phyloP scores from a whole-genome alignment of 2,329 filamentous ascomycete genomes.

The Akanthomyces muscarius region DNA sequence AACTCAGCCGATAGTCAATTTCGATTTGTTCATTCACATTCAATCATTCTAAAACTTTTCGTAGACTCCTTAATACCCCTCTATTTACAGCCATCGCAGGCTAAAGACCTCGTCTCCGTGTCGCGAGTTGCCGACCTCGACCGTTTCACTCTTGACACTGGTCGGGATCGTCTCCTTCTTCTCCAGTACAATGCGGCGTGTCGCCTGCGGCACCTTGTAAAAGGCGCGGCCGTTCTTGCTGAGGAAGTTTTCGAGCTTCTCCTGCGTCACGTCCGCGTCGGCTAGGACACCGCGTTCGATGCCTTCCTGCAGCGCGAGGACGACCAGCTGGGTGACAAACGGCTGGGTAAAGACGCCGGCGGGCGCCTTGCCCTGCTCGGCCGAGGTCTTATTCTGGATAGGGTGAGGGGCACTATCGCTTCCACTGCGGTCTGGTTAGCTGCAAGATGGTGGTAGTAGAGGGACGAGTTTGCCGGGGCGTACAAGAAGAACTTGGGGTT shows the following conservation, averaged over 20 bases:
- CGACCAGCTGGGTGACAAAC: constrained; percentile 60
- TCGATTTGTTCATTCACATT: background rate
- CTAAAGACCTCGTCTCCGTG: constrained; percentile 40
- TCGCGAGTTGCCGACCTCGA: constrained; percentile 43
- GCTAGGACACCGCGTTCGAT: constrained; percentile 49
- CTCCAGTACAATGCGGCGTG: constrained; percentile 34
- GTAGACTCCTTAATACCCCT: background rate
- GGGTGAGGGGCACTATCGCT: constrained; percentile 65
- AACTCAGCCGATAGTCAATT: too few species aligned
- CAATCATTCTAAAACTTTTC: background rate
- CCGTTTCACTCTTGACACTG: constrained; percentile 37
- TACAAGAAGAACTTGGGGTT: constrained; percentile 70
- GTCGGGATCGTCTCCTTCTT: constrained; percentile 38
- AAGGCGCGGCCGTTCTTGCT: constrained; percentile 50
- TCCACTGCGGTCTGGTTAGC: constrained; percentile 30
- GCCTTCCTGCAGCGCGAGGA: constrained; percentile 59
- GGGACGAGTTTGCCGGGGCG: constrained; percentile 19
- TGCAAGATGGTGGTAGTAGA: background rate
- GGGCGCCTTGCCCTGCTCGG: constrained; percentile 49
- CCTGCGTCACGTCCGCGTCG: constrained; percentile 50
- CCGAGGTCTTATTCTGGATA: constrained; percentile 50
- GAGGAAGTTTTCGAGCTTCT: constrained; percentile 52
- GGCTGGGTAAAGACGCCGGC: constrained; percentile 80
- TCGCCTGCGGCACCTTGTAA: constrained; percentile 40
- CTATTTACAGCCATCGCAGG: constrained; percentile 30